phyloP scores from a whole-genome alignment of 805 yeast species.

The Candida ovalis region DNA sequence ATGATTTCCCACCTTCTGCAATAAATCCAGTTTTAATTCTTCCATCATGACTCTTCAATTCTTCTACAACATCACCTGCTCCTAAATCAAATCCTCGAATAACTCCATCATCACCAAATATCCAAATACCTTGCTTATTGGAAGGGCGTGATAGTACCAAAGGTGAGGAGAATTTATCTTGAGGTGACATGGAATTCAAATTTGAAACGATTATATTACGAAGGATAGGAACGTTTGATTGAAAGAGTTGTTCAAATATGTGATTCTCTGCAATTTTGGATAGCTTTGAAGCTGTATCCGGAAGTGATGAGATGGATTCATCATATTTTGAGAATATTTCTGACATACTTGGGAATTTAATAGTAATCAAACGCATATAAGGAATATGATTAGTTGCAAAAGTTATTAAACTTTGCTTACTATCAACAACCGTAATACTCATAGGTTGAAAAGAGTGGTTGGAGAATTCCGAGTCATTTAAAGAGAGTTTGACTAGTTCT shows the following conservation, averaged over 20 bases:
- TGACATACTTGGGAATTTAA: conserved; percentile 36
- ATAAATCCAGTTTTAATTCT: conserved; percentile 44
- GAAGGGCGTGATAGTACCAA: conserved; percentile 30
- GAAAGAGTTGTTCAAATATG: conserved; percentile 18
- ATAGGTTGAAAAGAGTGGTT: conserved; percentile 61
- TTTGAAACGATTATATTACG: conserved; percentile 40
- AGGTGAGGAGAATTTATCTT: conserved; percentile 61
- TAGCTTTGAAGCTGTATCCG: conserved; percentile 5
- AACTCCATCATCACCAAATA: conserved; percentile 65
- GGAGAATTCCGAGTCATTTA: conserved; percentile 72
- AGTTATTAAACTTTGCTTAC: conserved; percentile 36
- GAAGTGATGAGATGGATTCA: conserved; percentile 6
- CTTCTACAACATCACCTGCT: conserved; percentile 33
- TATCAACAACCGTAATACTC: conserved; percentile 30
- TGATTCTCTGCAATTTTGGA: conserved; percentile 3
- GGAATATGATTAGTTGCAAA: conserved; percentile 80
- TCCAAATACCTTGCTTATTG: conserved; percentile 52
- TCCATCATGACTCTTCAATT: conserved; percentile 37
- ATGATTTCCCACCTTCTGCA: conserved; percentile 22
- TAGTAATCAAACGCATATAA: conserved; percentile 61
- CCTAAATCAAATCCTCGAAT: conserved; percentile 56
- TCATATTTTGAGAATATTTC: conserved; percentile 15
- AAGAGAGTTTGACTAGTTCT: conserved; percentile 46
- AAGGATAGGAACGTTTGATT: conserved; percentile 24
- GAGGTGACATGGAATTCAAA: conserved; percentile 54